Evolutionary conservation across 2,329 filamentous ascomycete species (phyloP).

Genomic region (Capronia epimyces): DNA sequence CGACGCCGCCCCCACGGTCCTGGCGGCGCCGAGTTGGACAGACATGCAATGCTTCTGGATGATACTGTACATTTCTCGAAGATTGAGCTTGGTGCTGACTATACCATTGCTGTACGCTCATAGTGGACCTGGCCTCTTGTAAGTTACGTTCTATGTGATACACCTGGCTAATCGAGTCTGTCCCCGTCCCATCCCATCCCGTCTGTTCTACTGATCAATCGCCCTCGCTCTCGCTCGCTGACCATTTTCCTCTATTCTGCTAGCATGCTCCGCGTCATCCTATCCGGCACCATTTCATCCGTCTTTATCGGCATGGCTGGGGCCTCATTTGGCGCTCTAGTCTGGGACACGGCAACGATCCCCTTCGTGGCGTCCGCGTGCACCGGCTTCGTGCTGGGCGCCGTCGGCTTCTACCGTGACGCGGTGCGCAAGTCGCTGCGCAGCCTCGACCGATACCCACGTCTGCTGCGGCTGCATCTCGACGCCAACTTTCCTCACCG

Average conservation of each 20-base stretch:
- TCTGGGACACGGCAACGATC: constrained; percentile 24
- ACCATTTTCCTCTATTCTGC: neutral
- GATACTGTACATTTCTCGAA: no score
- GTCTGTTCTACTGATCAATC: neutral
- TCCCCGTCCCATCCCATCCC: no score
- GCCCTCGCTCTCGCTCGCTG: neutral
- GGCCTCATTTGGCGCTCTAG: constrained; percentile 16
- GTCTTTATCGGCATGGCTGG: constrained; percentile 23
- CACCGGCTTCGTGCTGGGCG: constrained; percentile 23
- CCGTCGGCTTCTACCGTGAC: constrained; percentile 25
- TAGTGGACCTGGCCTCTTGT: constrained; percentile 23
- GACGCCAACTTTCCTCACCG: constrained; percentile 25
- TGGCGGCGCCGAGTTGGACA: no score
- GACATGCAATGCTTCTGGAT: no score
- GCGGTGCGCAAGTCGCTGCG: constrained; percentile 21
- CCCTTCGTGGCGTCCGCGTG: constrained; percentile 22
- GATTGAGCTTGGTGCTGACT: neutral
- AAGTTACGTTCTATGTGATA: constrained; percentile 1
- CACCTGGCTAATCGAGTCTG: no score
- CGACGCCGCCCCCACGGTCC: no score
- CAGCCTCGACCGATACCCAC: constrained; percentile 22
- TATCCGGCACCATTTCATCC: constrained; percentile 17
- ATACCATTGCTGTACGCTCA: neutral
- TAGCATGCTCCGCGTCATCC: constrained; percentile 24
- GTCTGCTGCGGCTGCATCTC: constrained; percentile 24